Conservation (phyloP, 768 basidiomycete genomes). For the Suillus lakei region DNA sequence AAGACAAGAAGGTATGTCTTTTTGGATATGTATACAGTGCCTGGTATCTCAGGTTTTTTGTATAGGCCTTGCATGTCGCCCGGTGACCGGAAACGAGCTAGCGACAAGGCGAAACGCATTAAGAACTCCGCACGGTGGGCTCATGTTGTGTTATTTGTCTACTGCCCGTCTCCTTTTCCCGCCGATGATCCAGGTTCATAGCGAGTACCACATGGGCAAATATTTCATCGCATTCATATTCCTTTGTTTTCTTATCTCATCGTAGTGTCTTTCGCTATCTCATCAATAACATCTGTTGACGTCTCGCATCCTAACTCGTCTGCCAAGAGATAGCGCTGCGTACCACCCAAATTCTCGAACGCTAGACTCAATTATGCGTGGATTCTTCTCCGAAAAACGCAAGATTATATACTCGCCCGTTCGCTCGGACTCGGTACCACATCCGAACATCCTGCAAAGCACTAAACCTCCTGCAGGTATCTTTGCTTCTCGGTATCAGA, state of each 20-base stretch:
- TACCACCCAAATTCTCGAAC: neutral
- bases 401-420: too few species aligned
- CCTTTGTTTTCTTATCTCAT: slow-evolving; percentile 13
- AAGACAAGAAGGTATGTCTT: too few species aligned
- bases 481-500: too few species aligned
- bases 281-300: neutral
- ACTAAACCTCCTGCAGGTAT: too few species aligned
- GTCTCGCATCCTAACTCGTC: neutral
- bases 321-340: neutral
- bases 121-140: neutral
- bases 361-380: neutral
- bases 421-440: too few species aligned
- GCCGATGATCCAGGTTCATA: neutral
- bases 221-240: neutral
- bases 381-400: too few species aligned
- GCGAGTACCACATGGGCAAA: neutral
- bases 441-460: too few species aligned
- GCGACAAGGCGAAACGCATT: neutral
- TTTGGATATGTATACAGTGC: too few species aligned
- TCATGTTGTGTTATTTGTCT: neutral
- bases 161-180: neutral
- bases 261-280: neutral
- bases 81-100: neutral
- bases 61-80: neutral
- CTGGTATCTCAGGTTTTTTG: too few species aligned